Percentiles rank a stretch among this genome's conserved stretches.
phyloP scores from a whole-genome alignment of 164 flowering plant species.

The Umbellularia californica region DNA sequence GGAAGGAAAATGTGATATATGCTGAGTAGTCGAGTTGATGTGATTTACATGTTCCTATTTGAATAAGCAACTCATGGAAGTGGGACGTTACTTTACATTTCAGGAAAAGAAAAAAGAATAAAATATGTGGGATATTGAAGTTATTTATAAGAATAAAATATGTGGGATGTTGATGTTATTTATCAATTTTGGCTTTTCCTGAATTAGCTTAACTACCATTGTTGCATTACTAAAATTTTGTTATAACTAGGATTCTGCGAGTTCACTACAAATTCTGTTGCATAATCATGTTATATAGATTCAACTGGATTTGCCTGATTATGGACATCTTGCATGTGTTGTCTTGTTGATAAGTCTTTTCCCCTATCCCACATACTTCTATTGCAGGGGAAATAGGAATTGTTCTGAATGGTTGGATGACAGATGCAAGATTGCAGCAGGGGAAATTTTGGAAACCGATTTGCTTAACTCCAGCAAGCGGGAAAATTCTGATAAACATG shows the following conservation, averaged over 20 bases:
- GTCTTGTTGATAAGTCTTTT: not conserved
- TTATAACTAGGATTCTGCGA: not conserved
- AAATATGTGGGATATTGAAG: not conserved
- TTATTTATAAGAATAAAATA: not conserved
- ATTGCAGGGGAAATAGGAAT: conserved; percentile 30
- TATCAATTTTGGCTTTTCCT: not conserved
- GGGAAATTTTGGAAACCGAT: conserved; percentile 28
- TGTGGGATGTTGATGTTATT: not conserved
- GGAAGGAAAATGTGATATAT: not conserved
- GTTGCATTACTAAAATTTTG: not conserved
- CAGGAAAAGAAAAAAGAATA: not conserved
- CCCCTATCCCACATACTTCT: not conserved
- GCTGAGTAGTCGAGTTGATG: not conserved
- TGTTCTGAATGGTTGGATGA: conserved; percentile 23
- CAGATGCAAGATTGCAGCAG: conserved; percentile 28
- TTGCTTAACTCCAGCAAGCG: conserved; percentile 24
- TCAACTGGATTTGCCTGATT: not conserved
- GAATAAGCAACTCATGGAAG: not conserved
- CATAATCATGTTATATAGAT: not conserved
- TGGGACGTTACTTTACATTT: not conserved
- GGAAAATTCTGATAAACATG: conserved; percentile 26
- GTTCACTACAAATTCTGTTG: not conserved
- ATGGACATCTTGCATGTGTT: not conserved
- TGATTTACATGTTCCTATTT: not conserved
- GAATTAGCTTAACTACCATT: not conserved